Conservation (phyloP, 2,329 filamentous ascomycete genomes). For the Alternaria triticimaculans region DNA sequence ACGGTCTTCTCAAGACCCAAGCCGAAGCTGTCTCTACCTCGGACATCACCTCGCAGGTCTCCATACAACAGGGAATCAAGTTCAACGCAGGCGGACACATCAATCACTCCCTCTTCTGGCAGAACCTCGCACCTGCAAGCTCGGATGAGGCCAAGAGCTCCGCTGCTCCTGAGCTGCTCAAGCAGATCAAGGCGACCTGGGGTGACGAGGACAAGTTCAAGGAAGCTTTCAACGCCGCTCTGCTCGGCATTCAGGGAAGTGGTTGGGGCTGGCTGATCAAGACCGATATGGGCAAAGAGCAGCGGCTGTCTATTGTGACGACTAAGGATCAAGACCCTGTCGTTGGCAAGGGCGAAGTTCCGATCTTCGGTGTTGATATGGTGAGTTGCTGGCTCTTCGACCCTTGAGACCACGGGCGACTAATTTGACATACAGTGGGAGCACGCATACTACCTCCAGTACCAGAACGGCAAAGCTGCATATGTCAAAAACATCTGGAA, state of each 20-base stretch:
- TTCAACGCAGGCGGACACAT: slow-evolving; percentile 94
- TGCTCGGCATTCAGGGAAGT: slow-evolving; percentile 79
- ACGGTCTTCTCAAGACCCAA: slow-evolving; percentile 68
- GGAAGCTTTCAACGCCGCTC: slow-evolving; percentile 67
- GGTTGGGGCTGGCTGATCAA: slow-evolving; percentile 89
- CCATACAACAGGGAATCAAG: slow-evolving; percentile 74
- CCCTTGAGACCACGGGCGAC: background rate
- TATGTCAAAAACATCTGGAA: slow-evolving; percentile 81
- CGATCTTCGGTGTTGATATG: slow-evolving; percentile 82
- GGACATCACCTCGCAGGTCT: slow-evolving; percentile 69
- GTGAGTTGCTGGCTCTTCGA: background rate
- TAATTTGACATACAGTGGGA: slow-evolving; percentile 66
- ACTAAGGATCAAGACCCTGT: slow-evolving; percentile 89
- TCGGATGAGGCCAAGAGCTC: slow-evolving; percentile 64
- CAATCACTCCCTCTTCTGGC: slow-evolving; percentile 94
- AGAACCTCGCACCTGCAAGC: slow-evolving; percentile 72
- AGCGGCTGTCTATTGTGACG: slow-evolving; percentile 70
- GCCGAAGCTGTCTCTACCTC: slow-evolving; percentile 61
- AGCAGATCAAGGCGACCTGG: slow-evolving; percentile 70
- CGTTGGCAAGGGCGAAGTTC: slow-evolving; percentile 65
- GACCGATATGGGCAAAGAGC: slow-evolving; percentile 61
- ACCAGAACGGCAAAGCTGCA: slow-evolving; percentile 75
- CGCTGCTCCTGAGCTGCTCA: slow-evolving; percentile 63
- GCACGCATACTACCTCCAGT: slow-evolving; percentile 90
- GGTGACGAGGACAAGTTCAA: slow-evolving; percentile 72